Base-by-base conservation (phyloP, 163 green algal genomes). In the Scenedesmus sp. region DNA sequence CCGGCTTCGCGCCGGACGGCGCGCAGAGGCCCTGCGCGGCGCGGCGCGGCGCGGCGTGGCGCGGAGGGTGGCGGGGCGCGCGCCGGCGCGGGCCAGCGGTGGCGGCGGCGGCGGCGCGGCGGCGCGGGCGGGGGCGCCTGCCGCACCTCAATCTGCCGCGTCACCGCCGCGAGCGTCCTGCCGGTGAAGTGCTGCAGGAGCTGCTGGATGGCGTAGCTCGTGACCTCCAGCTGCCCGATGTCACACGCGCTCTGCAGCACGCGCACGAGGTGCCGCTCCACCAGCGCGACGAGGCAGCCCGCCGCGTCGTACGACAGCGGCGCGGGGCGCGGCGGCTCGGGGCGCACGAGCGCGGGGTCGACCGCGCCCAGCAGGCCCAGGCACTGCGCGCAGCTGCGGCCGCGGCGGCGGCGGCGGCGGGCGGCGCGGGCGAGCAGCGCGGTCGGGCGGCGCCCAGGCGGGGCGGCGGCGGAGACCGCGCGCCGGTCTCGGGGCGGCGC, bases 231-330 rank as follows among this genome's bases (percentile, higher is more conserved):
- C 24, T 90, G 75, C 18, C 90, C 84, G 24, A 96, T 86, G 69
- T 91, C 87, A 50, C 84, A 83, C 0, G 92, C 91, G 3, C 89
- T 92, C 47, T 91, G 86, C 67, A 98, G 90, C 51, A 98, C 80
- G 6, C 93, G 89, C 51, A 94, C 88, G 29, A 98, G 80, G 70
- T 97, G 92, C 4, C 83, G 42, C 22, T 60, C 70, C 56, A 97
- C 83, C 29, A 97, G 83, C 4, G 71, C 45, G 3, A 86, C 42
- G 24, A 83, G n/a, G 58, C 62, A 81, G 39, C 22, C 15, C 28
- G 44, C 22, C 2, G 36, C 48, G 7, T 42, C 58, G 44, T 64
- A 63, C 4, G 36, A 22, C 29, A 92, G 76, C 45, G 77, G 53
- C 0, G 80, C 51, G 0, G 81, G 83, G 3, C 44, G 53, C 4